Conservation (phyloP, 2,329 filamentous ascomycete species). For the Colletotrichum neosansevieriae region DNA sequence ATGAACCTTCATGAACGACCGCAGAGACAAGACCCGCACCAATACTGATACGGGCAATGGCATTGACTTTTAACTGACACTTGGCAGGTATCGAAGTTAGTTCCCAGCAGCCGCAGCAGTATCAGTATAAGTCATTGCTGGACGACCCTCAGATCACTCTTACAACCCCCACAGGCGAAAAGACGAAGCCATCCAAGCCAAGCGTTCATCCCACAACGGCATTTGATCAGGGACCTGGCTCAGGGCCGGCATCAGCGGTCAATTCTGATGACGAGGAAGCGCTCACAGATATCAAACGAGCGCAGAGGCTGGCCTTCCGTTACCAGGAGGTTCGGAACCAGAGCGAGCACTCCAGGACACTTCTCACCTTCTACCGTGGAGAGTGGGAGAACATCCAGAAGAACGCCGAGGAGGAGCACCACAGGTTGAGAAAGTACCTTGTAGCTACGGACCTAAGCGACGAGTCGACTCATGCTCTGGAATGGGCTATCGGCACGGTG, state of each 20-base stretch:
- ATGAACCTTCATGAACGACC: too few species aligned
- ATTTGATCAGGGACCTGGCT: constrained; percentile 77
- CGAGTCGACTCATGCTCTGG: constrained; percentile 92
- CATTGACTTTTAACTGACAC: constrained; percentile 42
- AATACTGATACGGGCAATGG: too few species aligned
- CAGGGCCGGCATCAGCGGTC: constrained; percentile 68
- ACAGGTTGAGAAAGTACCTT: constrained; percentile 87
- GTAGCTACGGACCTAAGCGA: constrained; percentile 96
- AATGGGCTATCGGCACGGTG: constrained; percentile 98
- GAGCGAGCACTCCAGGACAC: constrained; percentile 81
- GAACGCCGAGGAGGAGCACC: constrained; percentile 82
- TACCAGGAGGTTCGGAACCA: constrained; percentile 80
- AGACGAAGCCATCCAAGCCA: constrained; percentile 64
- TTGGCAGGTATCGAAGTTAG: constrained; percentile 64
- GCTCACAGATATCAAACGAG: constrained; percentile 84
- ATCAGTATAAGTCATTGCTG: constrained; percentile 73
- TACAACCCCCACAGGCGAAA: constrained; percentile 73
- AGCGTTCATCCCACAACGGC: constrained; percentile 85
- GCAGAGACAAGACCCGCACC: too few species aligned
- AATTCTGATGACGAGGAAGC: constrained; percentile 91
- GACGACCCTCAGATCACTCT: constrained; percentile 75
- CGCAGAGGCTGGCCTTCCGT: constrained; percentile 88
- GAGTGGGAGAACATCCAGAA: constrained; percentile 83
- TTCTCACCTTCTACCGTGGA: constrained; percentile 91
- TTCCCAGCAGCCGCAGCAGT: constrained; percentile 56